Conservation (phyloP, 306 rosid species). For the Malus domestica region ASM211411v1 NC_041801.1:7365001-7365500, state of each 20-base stretch:
- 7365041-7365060: slow-evolving; percentile 60
- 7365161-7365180: slow-evolving; percentile 22
- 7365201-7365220: slow-evolving; percentile 43
- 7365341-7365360: not conserved
- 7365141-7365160: not conserved
- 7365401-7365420: slow-evolving; percentile 55
- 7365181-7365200: slow-evolving; percentile 28
- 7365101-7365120: not conserved
- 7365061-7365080: slow-evolving; percentile 35
- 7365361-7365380: not conserved
- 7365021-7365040: slow-evolving; percentile 92
- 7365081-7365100: not conserved
- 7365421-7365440: slow-evolving; percentile 89
- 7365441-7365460: slow-evolving; percentile 92
- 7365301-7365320: not conserved
- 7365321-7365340: not conserved
- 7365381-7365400: slow-evolving; percentile 18
- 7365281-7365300: not conserved
- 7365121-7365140: slow-evolving; percentile 5
- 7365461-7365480: slow-evolving; percentile 64
- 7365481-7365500: slow-evolving; percentile 31
- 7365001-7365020: slow-evolving; percentile 57
- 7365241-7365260: slow-evolving; percentile 12
- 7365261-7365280: not conserved
- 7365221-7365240: slow-evolving; percentile 47